A percentile compares a stretch with the other conserved stretches of the same genome.
Evolutionary conservation across 2,329 filamentous ascomycete genomes (phyloP).

Genomic region (Xylariaceae sp.): DNA sequence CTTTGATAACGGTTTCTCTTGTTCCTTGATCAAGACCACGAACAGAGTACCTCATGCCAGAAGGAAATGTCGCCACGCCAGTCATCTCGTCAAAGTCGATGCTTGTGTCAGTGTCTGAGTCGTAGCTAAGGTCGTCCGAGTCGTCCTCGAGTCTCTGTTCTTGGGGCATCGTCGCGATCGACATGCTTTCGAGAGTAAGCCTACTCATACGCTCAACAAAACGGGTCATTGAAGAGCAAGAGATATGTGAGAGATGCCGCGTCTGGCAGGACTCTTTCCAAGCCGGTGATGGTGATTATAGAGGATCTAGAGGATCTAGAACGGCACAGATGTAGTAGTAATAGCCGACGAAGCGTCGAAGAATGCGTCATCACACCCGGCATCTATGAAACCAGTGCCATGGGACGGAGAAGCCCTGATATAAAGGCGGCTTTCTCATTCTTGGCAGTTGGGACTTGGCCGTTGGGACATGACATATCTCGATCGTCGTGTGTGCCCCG

Average conservation of each 20-base stretch:
- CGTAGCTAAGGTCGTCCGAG: slow-evolving; percentile 18
- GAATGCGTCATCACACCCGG: not conserved
- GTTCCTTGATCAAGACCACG: slow-evolving; percentile 32
- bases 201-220: slow-evolving; percentile 34
- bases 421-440: slow-evolving; percentile 20
- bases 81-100: slow-evolving; percentile 34
- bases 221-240: slow-evolving; percentile 32
- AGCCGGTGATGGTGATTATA: slow-evolving; percentile 23
- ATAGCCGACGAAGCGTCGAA: slow-evolving; percentile 7
- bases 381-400: slow-evolving; percentile 4
- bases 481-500: not conserved
- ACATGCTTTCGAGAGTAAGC: slow-evolving; percentile 40
- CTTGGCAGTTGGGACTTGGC: slow-evolving; percentile 23
- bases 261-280: slow-evolving; percentile 16
- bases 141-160: slow-evolving; percentile 28
- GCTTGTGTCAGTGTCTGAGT: slow-evolving; percentile 27
- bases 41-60: slow-evolving; percentile 34
- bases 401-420: slow-evolving; percentile 24
- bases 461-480: not conserved
- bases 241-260: slow-evolving; percentile 19
- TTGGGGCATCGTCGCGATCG: slow-evolving; percentile 33
- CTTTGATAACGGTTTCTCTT: slow-evolving; percentile 38
- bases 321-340: slow-evolving; percentile 10
- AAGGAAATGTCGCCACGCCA: slow-evolving; percentile 34
- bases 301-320: slow-evolving; percentile 17